Base-by-base conservation (phyloP, 1,139 yeast genomes). In the Yamadazyma blattariae region DNA sequence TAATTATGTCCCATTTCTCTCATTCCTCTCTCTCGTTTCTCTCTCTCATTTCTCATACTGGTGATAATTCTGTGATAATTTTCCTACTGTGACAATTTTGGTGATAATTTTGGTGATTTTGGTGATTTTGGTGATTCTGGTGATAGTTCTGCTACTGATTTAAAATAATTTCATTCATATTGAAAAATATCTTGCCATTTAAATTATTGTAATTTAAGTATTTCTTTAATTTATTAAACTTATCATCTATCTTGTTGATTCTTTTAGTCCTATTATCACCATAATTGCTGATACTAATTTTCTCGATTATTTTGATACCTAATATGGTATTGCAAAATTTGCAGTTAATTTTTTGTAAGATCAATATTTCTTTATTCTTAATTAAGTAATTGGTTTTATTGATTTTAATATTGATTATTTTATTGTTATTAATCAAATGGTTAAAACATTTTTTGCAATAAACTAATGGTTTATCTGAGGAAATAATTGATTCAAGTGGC, bases 361-460 rank as follows among this genome's bases (percentile, higher is more conserved):
- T n/a, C n/a, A n/a, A n/a, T n/a, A n/a, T n/a, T n/a, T n/a, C n/a
- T 42, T 40, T 3, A 46, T 37, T 13, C 44, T 24, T n/a, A 37
- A 25, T 7, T n/a, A 29, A 9, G 11, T 43, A 25, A 14, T 22
- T 39, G 13, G 40, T 32, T 33, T 29, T 22, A 41, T 34, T 15
- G 33, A 32, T n/a, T 37, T 31, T 26, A 29, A 37, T 24, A 30
- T 42, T 25, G 31, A 30, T 22, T 33, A 32, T 11, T 40, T 44
- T 15, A 17, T 39, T 25, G 29, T 35, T 27, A 27, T 17, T 26
- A 10, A 36, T 21, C 25, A 45, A 33, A 32, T 40, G 37, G 27
- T 42, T 39, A 19, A 37, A 39, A 27, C 54, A 45, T 25, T 37
- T 29, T 15, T 42, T 46, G 32, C 54, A 50, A 11, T 37, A 32